Base-by-base conservation (phyloP, 108 stramenopile genomes). In the Nitzschia sp. region DNA sequence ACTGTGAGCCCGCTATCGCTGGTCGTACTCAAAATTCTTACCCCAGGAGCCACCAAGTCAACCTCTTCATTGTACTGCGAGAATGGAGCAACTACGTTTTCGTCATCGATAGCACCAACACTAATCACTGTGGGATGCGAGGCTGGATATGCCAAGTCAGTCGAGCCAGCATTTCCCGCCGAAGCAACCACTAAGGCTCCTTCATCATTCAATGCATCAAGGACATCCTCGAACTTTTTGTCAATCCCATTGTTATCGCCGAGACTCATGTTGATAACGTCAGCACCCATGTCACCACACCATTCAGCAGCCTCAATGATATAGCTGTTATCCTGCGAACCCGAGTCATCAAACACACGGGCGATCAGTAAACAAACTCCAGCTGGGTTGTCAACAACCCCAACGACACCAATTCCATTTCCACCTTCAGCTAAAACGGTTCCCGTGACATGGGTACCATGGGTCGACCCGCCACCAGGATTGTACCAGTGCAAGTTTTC, bases 1-100 rank as follows among this genome's bases (percentile, higher is more conserved):
- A 70, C 51, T 7, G 65, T 62, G 43, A 46, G 11, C 10, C 29
- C 61, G 22, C 43, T 62, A 10, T 21, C n/a, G 11, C 21, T 62
- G 21, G 21, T 46, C 12, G 66, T 67, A 42, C 51, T 55, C 41
- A 65, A 53, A 21, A 86, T 67, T 8, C 64, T 41, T 9, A 69
- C 70, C 22, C 85, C 85, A 10, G 85, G 85, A n/a, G 79, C 87
- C 19, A 61, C 71, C 2, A 89, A 39, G 42, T 89, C 83, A 39
- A 80, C 72, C 54, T 83, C 77, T 17, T 69, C 53, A 48, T 83
- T 83, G 29, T 15, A 56, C 22, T 53, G 42, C 5, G 69, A 70
- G 37, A 71, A 69, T 24, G 39, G 19, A 8, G 72, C 62, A 15
- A 38, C 11, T 7, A 21, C 11, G 15, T 59, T 14, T 8, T 61